Percentiles rank a stretch among this genome's conserved stretches.
Evolutionary conservation across 1,284 basidiomycete genomes (phyloP).

Genomic region (Tetrapyrgos nigripes): DNA sequence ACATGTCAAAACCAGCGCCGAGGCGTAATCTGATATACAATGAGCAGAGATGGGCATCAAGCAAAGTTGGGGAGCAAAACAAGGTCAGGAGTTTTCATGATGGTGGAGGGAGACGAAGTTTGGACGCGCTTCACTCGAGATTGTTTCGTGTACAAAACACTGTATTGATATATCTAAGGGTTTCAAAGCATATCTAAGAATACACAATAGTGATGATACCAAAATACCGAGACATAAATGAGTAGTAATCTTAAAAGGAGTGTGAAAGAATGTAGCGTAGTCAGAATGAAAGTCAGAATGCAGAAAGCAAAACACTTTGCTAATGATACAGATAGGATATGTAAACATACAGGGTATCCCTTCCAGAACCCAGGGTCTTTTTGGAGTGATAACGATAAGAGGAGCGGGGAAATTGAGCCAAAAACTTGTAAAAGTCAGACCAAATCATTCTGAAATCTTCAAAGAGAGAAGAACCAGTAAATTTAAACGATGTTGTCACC

Average conservation of each 20-base stretch:
- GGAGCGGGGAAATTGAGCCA: too few relatives aligned
- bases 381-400: neutral
- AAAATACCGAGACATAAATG: neutral
- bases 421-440: too few relatives aligned
- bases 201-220: neutral
- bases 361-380: neutral
- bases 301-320: neutral
- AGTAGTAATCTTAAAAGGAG: neutral
- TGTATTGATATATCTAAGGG: neutral
- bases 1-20: too few relatives aligned
- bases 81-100: too few relatives aligned
- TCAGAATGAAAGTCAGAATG: neutral
- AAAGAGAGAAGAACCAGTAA: too few relatives aligned
- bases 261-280: neutral
- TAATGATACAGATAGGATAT: neutral
- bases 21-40: too few relatives aligned
- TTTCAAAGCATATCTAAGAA: neutral
- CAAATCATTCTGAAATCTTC: too few relatives aligned
- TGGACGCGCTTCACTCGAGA: too few relatives aligned
- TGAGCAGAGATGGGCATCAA: too few relatives aligned
- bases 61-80: too few relatives aligned
- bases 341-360: neutral
- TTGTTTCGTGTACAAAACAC: too few relatives aligned
- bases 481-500: neutral
- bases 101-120: too few relatives aligned